Conservation (phyloP, 805 yeast species). For the Candida cerambycidarum region DNA sequence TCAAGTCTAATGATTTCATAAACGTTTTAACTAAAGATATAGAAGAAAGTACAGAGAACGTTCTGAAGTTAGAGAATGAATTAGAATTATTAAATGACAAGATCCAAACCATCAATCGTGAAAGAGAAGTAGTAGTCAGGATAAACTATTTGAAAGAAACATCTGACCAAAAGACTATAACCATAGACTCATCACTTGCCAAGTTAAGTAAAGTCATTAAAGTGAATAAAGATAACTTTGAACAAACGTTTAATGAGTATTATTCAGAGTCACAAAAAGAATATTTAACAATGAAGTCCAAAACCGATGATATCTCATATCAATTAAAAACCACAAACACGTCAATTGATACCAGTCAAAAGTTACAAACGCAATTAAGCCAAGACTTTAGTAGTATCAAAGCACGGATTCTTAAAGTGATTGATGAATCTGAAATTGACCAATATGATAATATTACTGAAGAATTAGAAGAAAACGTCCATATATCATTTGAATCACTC, state of each 20-base stretch:
- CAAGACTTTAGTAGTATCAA: conserved; percentile 1
- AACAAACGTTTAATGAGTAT: conserved; percentile 2
- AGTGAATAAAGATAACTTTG: conserved; percentile 4
- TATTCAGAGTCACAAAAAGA: neutral
- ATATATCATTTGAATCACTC: conserved; percentile 59
- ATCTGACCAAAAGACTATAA: conserved; percentile 7
- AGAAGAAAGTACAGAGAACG: conserved; percentile 11
- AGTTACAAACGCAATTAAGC: neutral
- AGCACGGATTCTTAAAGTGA: conserved; percentile 22
- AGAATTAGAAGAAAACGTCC: conserved; percentile 62
- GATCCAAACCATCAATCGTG: conserved; percentile 11
- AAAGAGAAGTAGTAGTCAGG: conserved; percentile 12
- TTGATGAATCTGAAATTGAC: conserved; percentile 40
- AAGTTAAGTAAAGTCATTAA: conserved; percentile 5
- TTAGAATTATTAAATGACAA: conserved; percentile 10
- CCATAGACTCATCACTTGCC: neutral
- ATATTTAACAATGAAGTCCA: neutral
- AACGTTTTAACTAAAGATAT: conserved; percentile 9
- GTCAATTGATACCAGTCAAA: conserved; percentile 2
- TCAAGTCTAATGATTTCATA: conserved; percentile 8
- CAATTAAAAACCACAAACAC: conserved; percentile 6
- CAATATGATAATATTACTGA: conserved; percentile 50
- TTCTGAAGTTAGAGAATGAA: conserved; percentile 26
- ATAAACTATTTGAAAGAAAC: conserved; percentile 17
- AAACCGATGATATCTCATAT: conserved; percentile 1